Evolutionary conservation across 2,329 filamentous ascomycete genomes (phyloP), one percentile per base, ranked within the genome.

Genomic region (Aspergillus sp.): DNA sequence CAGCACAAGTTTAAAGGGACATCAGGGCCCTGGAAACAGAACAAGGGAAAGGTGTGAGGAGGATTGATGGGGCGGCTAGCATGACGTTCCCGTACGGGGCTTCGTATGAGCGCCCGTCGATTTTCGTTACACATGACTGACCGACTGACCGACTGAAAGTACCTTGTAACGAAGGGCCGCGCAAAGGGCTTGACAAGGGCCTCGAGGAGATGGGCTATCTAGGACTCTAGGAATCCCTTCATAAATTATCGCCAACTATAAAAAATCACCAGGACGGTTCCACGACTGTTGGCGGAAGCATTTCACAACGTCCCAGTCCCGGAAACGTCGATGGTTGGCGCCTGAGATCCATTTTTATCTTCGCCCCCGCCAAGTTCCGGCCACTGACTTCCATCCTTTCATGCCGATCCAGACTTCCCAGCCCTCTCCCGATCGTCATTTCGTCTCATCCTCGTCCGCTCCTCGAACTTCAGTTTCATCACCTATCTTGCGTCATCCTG

Each of bases 281-380:
- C 27, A 30, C 9, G 27, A 4, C 27, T 9, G 27, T 24, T 30
- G 24, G 17, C 42, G 24, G 20, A 22, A 45, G 20, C 11, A 20
- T 20, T 45, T 45, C 12, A 45, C 42, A 24, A 27, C 19, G 24
- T 13, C 12, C 42, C 42, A 56, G 30, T 34, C 59, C 67, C 67
- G 67, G 55, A 70, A 70, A 57, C 68, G 65, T 69, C 52, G 22
- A 20, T 44, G 37, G 49, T 42, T 42, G 40, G 40, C 50, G 40
- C 39, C 40, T 44, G 9, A 37, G 50, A 52, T 52, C 50, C 50
- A 52, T 54, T 48, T 54, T 47, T 48, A 41, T 20, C 39, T n/a
- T 54, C 24, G 51, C 58, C 56, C 55, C 54, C 61, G 47, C 22
- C 56, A 53, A 57, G 47, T 57, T 46, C 51, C 55, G 44, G 42